Evolutionary conservation across 495 filamentous ascomycete species (phyloP), one percentile per base, ranked within the genome.

Genomic region (Aspergillus ostianus): DNA sequence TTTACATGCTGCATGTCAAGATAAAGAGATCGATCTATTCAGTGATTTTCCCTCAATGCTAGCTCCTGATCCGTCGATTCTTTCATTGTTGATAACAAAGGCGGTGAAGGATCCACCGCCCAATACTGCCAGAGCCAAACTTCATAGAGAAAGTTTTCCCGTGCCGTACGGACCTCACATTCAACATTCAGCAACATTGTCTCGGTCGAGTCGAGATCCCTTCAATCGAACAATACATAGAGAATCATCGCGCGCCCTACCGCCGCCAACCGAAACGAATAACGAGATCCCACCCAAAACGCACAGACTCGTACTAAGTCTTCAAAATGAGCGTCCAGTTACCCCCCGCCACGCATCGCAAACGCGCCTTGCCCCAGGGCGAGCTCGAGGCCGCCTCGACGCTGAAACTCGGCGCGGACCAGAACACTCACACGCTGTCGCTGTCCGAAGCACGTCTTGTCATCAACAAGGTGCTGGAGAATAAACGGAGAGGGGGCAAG

Each of bases 391-490:
- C 92, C 4, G 84, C 85, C 44, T 81, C 85, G 6, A 85, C 87
- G 41, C 85, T 97, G 56, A 87, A 85, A 66, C 90, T 98, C 27
- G 94, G 94, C 73, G 93, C 97, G 65, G 96, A 98, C 75, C 83
- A 92, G 63, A 80, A 91, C 68, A 91, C 92, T 41, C 90, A 92
- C 64, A 90, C 90, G 3, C 81, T 98, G 55, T 93, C 91, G 32
- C 80, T 97, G 30, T 92, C 89, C 13, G 94, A 97, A 70, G 93
- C 93, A n/a, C 84, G 91, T 59, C 82, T 96, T 41, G 86, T 97
- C 64, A 91, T 98, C 63, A 90, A 90, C 68, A 92, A 91, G 50
- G 85, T 97, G 27, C 82, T 95, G 55, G 81, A 89, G 46, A 90
- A 80, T 63, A 80, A 80, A 67, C 71, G 73, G 6, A 64, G 76